Evolutionary conservation across 192 early-diverging fungal genomes (phyloP).

Genomic region (Linderina pennispora): DNA sequence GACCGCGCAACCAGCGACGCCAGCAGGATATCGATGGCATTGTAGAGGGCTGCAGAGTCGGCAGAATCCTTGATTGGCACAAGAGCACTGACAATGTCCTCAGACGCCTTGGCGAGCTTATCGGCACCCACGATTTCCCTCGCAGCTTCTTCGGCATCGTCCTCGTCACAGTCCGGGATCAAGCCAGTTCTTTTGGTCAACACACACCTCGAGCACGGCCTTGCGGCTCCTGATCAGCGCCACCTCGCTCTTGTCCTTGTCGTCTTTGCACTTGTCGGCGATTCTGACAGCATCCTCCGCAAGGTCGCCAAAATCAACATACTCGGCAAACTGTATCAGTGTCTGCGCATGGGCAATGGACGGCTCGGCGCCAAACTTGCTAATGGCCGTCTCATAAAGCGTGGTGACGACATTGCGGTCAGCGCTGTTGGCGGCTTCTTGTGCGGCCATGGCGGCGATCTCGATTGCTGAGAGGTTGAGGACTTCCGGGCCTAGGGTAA

Average conservation of each 20-base stretch:
- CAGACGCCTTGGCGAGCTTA: neutral
- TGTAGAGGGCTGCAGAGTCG: neutral
- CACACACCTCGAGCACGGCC: constrained; percentile 16
- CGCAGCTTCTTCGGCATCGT: neutral
- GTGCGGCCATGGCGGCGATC: constrained; percentile 48
- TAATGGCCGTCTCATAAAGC: constrained; percentile 55
- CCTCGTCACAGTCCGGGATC: constrained; percentile 14
- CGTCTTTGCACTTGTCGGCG: too few species aligned
- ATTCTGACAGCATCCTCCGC: constrained; percentile 8
- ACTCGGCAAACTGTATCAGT: constrained; percentile 25
- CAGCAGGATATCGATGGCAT: neutral
- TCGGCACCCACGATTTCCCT: neutral
- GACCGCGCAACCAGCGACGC: neutral
- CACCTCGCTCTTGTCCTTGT: neutral
- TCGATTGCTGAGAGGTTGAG: constrained; percentile 19
- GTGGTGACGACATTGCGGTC: constrained; percentile 46
- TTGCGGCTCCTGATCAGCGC: constrained; percentile 17
- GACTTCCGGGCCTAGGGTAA: constrained; percentile 23
- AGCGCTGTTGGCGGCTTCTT: constrained; percentile 21
- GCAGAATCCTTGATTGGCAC: neutral
- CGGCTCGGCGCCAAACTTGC: constrained; percentile 33
- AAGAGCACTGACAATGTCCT: neutral
- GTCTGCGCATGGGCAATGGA: constrained; percentile 16
- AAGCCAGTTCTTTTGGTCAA: constrained; percentile 25
- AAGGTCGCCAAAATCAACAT: constrained; percentile 17